These are phyloP conservation scores for Botryosphaeria agaves DNA, from an alignment of 2,329 filamentous ascomycete species.

Conservation along the genomic window DNA sequence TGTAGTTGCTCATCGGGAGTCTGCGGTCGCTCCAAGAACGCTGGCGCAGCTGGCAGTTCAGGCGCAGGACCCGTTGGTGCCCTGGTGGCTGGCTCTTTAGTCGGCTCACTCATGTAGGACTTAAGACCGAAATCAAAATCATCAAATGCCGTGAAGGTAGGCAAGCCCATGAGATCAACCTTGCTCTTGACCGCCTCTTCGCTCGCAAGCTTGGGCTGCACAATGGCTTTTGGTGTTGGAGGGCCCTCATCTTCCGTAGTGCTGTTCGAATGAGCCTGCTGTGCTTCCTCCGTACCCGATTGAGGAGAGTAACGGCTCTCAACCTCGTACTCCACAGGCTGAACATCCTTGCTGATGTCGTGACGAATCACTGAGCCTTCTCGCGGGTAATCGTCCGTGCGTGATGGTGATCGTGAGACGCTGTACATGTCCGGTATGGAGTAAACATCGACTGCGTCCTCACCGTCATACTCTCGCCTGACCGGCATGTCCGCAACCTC, in stretches of 20 bases:
- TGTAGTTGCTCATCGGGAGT: slow-evolving; percentile 33
- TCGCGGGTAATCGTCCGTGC: slow-evolving; percentile 20
- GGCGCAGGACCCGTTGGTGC: slow-evolving; percentile 12
- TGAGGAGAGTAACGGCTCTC: slow-evolving; percentile 37
- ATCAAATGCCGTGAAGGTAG: slow-evolving; percentile 31
- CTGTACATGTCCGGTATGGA: slow-evolving; percentile 50
- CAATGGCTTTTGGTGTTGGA: slow-evolving; percentile 24
- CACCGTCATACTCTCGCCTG: slow-evolving; percentile 43
- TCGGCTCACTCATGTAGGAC: slow-evolving; percentile 33
- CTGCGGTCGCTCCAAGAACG: slow-evolving; percentile 30
- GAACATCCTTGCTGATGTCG: slow-evolving; percentile 13
- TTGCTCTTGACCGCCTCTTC: slow-evolving; percentile 1
- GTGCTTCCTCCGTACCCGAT: slow-evolving; percentile 12
- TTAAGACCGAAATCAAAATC: slow-evolving; percentile 38
- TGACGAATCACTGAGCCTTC: slow-evolving; percentile 41
- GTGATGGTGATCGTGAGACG: slow-evolving; percentile 27
- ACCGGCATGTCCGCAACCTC: slow-evolving; percentile 47
- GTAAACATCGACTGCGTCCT: slow-evolving; percentile 46
- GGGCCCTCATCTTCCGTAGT: slow-evolving; percentile 23
- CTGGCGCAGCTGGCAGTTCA: slow-evolving; percentile 19
- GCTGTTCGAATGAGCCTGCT: slow-evolving; percentile 16
- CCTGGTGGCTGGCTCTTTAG: slow-evolving; percentile 16
- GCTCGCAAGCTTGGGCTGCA: slow-evolving; percentile 7
- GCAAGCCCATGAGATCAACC: slow-evolving; percentile 21
- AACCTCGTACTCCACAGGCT: slow-evolving; percentile 33